Percentiles rank a stretch among this genome's conserved stretches.
These are phyloP conservation scores for Aspergillus sp. DNA, from an alignment of 2,329 filamentous ascomycete species.

Conservation along the genomic window DNA sequence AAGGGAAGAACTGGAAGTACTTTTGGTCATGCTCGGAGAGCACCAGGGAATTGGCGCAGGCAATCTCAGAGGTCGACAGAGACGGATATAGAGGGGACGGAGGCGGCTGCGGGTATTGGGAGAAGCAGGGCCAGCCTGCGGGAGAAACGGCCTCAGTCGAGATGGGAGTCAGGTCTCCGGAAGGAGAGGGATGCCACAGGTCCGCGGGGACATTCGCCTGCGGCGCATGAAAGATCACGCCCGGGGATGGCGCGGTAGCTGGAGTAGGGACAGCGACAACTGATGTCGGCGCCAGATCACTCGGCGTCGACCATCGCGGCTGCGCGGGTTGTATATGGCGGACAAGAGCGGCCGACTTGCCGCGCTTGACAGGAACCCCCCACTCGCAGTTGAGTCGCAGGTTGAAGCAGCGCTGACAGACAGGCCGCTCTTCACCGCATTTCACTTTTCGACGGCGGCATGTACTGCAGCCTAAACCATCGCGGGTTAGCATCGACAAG, in stretches of 20 bases:
- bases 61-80: conserved; percentile 16
- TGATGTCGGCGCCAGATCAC: background rate
- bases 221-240: conserved; percentile 4
- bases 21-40: conserved; percentile 33
- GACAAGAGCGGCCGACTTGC: conserved; percentile 17
- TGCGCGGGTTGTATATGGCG: conserved; percentile 27
- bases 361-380: conserved; percentile 29
- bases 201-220: conserved; percentile 8
- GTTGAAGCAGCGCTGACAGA: conserved; percentile 31
- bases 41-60: conserved; percentile 33
- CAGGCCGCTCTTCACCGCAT: conserved; percentile 33
- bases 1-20: conserved; percentile 34
- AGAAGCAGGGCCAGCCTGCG: conserved; percentile 12
- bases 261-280: background rate
- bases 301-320: conserved; percentile 7
- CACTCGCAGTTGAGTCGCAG: conserved; percentile 34
- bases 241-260: conserved; percentile 1
- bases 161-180: conserved; percentile 13
- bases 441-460: conserved; percentile 37
- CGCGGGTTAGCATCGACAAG: background rate
- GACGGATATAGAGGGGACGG: conserved; percentile 22
- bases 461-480: conserved; percentile 34
- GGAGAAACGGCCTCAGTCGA: conserved; percentile 16
- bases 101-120: conserved; percentile 15
- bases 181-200: conserved; percentile 2